These are phyloP conservation scores for Vigna reflexopilosa DNA, from an alignment of 306 rosid genomes.

Conservation along the genomic window DNA sequence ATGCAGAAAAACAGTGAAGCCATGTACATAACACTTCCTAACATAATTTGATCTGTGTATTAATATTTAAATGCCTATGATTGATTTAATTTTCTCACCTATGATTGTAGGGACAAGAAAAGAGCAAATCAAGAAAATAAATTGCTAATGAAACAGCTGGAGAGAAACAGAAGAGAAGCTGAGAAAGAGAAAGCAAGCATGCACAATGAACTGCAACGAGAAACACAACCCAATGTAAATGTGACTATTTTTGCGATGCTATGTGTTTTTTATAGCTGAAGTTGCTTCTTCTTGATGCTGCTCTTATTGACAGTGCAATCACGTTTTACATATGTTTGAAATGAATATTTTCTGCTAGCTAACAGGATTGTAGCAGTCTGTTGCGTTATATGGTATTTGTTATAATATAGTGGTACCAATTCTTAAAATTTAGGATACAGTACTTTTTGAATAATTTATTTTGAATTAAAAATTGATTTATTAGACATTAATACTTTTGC, in stretches of 20 bases:
- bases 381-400: background rate
- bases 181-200: constrained; percentile 70
- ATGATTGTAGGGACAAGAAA: constrained; percentile 68
- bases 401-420: background rate
- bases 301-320: constrained; percentile 21
- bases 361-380: background rate
- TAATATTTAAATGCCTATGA: background rate
- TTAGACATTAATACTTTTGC: no score
- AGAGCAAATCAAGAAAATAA: constrained; percentile 74
- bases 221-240: constrained; percentile 66
- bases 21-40: constrained; percentile 56
- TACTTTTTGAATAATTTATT: no score
- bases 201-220: constrained; percentile 59
- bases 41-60: constrained; percentile 35
- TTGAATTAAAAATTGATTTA: no score
- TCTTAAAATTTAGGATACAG: no score
- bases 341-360: constrained; percentile 14
- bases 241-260: constrained; percentile 8
- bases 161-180: constrained; percentile 66
- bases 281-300: constrained; percentile 16
- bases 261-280: constrained; percentile 14
- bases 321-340: background rate
- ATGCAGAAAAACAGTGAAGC: constrained; percentile 63
- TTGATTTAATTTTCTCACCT: constrained; percentile 21
- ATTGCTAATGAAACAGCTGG: constrained; percentile 71